Base-by-base conservation (phyloP, 2,329 filamentous ascomycete genomes). In the Colletotrichum spaethianum region DNA sequence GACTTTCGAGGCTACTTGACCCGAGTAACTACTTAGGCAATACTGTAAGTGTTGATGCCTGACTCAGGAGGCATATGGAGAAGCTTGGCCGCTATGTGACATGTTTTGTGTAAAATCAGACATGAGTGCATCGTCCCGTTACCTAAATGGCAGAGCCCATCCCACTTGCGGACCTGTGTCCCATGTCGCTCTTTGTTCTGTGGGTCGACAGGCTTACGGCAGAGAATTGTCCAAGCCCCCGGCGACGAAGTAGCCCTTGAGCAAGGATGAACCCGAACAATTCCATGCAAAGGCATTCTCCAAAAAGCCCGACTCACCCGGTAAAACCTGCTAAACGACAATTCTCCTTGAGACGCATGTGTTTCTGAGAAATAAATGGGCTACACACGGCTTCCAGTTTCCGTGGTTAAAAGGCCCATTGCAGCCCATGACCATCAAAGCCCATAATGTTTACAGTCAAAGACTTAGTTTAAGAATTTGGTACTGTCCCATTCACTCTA, bases 321-420 rank as follows among this genome's bases (percentile, higher is more conserved):
- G 42, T n/a, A 20, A 48, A 62, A 48, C 59, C 31, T 50, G n/a
- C 42, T 18, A 8, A 31, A 9, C 2, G 31, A 56, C 46, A 20
- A 67, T 61, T 50, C 20, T 31, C 67, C 11, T 40, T 42, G 63
- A 71, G 48, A 71, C 68, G 31, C 26, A 26, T 16, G 12, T 16
- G 31, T 50, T 36, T 33, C 8, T 8, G 20, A 20, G 9, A 20
- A 42, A 26, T 20, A 40, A 12, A 26, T 20, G 28, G 40, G 18
- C 18, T 26, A 31, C 28, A 18, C 23, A 26, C 33, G 20, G 11
- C 31, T 31, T 20, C 23, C n/a, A 61, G 46, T 40, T 67, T 50
- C 63, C 55, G 55, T 55, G 46, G 63, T 33, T 26, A 55, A 55
- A 60, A 56, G 44, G 53, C 38, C 36, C 31, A 12, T 38, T 23